Evolutionary conservation across 345 rosid species (phyloP).

Genomic region (Adansonia digitata): DNA sequence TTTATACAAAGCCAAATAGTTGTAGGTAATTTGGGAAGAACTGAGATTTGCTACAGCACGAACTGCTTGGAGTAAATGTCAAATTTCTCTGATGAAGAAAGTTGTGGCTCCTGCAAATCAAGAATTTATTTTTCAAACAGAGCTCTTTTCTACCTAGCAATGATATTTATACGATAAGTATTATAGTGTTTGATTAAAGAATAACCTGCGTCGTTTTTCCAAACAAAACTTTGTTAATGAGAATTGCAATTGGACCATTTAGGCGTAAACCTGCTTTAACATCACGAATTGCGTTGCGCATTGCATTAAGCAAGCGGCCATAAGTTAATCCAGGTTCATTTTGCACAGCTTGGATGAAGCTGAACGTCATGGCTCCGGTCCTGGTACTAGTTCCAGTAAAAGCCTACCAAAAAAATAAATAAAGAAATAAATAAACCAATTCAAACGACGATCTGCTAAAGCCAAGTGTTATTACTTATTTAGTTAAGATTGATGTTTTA

Average conservation of each 20-base stretch:
- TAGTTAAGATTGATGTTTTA: not conserved
- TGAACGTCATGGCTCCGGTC: slow-evolving; percentile 71
- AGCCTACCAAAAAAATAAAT: too few relatives aligned
- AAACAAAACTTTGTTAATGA: not conserved
- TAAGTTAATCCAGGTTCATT: slow-evolving; percentile 56
- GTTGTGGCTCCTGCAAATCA: slow-evolving; percentile 61
- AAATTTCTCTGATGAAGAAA: slow-evolving; percentile 54
- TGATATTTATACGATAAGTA: too few relatives aligned
- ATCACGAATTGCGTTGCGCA: slow-evolving; percentile 25
- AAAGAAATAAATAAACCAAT: slow-evolving; percentile 39
- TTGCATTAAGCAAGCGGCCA: slow-evolving; percentile 49
- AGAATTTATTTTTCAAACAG: not conserved
- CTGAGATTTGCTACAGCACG: slow-evolving; percentile 21
- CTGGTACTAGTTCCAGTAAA: slow-evolving; percentile 42
- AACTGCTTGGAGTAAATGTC: slow-evolving; percentile 50
- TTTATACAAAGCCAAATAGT: not conserved
- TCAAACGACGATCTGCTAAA: not conserved
- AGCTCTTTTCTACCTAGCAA: too few relatives aligned
- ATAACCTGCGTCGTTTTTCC: slow-evolving; percentile 31
- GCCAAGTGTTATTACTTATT: not conserved
- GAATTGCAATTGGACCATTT: slow-evolving; percentile 32
- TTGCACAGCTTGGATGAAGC: slow-evolving; percentile 69
- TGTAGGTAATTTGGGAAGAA: not conserved
- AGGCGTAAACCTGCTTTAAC: slow-evolving; percentile 29
- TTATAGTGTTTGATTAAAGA: too few relatives aligned